phyloP scores from a whole-genome alignment of 768 basidiomycete genomes.

The Pulveroboletus sp. region DNA sequence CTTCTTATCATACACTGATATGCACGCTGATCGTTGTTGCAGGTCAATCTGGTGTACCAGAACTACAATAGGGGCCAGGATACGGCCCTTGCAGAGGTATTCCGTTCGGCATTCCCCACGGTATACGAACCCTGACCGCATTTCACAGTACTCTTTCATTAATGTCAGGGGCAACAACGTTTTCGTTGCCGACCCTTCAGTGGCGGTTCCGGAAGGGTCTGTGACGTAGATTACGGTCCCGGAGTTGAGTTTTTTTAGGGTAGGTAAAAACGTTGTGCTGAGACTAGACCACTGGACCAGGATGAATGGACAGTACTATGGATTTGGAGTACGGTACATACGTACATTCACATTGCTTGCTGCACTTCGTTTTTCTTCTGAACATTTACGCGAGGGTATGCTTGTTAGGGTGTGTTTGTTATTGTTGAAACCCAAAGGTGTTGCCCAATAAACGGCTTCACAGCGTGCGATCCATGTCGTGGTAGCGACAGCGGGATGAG shows the following conservation, averaged over 20 bases:
- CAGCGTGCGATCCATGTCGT: no score
- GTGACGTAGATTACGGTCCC: constrained; percentile 12
- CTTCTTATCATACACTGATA: background rate
- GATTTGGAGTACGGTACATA: constrained; percentile 17
- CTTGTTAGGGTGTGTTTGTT: constrained; percentile 9
- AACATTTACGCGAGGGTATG: background rate
- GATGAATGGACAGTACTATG: constrained; percentile 14
- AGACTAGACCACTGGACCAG: background rate
- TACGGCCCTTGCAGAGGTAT: constrained; percentile 48
- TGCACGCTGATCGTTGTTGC: constrained; percentile 4
- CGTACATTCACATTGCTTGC: constrained; percentile 2
- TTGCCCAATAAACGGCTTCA: constrained; percentile 7
- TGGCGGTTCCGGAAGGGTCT: background rate
- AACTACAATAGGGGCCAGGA: constrained; percentile 47
- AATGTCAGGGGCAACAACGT: constrained; percentile 47
- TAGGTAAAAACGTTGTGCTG: background rate
- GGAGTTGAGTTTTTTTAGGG: background rate
- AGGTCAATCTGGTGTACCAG: constrained; percentile 56
- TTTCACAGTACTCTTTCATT: constrained; percentile 47
- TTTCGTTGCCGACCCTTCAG: constrained; percentile 35
- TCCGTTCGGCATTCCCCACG: background rate
- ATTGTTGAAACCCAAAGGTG: constrained; percentile 9
- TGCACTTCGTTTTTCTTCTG: background rate
- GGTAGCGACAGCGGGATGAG: no score
- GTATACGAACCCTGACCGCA: background rate